Base-by-base conservation (phyloP, 305 asterid species). In the Lippia alba region DNA sequence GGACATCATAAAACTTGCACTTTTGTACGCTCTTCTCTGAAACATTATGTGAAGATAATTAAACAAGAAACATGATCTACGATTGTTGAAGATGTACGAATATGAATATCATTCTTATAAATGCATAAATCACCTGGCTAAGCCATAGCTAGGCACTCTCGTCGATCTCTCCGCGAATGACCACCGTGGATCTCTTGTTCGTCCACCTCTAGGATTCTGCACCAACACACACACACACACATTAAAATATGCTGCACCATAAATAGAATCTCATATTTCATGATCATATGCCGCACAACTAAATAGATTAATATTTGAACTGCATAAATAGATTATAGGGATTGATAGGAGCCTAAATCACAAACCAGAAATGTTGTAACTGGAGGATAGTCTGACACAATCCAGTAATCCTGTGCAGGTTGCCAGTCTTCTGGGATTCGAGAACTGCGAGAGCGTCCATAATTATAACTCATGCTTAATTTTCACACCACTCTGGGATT, bases 121-220 rank as follows among this genome's bases (percentile, higher is more conserved):
- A 46, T 41, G 15, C 51, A 64, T 24, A 17, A 50, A 8, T 67
- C 56, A 88, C 95, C 89, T 82, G 61, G 79, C 39, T 18, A 70
- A 34, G 36, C 78, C 79, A 30, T 62, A 34, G 69, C 61, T 68
- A 76, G 82, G 75, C 16, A 56, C 78, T 72, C 69, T 66, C 3
- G 34, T 60, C 34, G 69, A 16, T 30, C 85, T 72, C 45, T 84
- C 91, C 72, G 78, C 82, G 12, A 49, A 49, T 16, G 73, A 45
- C 68, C 76, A 57, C 91, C 83, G 68, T 24, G 90, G 88, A 61
- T 79, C 78, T 56, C 69, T 76, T 59, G 66, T 50, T 45, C 60
- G 67, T 56, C 58, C 79, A 69, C 87, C 79, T 71, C 87, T 74
- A n/a, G 68, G 76, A 81, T 72, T 73, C 97, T 85, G 71, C 51